Percentiles rank a stretch among this genome's conserved stretches.
These are phyloP conservation scores for Monosporascus ibericus DNA, from an alignment of 2,329 filamentous ascomycete genomes.

Conservation along the genomic window DNA sequence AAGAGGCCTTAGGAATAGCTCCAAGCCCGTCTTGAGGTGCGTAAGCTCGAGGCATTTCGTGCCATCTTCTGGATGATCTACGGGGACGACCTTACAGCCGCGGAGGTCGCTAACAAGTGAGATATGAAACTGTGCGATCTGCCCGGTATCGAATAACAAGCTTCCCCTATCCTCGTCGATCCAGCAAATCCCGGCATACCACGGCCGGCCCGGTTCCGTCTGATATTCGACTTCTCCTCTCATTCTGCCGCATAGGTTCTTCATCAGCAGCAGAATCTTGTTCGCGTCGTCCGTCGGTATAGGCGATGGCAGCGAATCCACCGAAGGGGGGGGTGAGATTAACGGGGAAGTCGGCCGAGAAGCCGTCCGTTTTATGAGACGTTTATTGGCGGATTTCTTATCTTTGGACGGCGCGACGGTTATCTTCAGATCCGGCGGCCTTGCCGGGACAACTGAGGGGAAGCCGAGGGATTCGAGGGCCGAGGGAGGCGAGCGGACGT, in stretches of 20 bases:
- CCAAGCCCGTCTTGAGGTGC: conserved; percentile 47
- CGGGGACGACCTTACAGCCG: conserved; percentile 62
- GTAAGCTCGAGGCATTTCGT: conserved; percentile 48
- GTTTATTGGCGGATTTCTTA: conserved; percentile 42
- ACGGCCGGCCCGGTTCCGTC: conserved; percentile 52
- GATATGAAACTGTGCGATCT: conserved; percentile 57
- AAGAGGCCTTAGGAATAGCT: conserved; percentile 60
- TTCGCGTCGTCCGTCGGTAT: conserved; percentile 63
- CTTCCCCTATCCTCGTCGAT: conserved; percentile 72
- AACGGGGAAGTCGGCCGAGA: conserved; percentile 55
- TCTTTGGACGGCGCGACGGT: conserved; percentile 31
- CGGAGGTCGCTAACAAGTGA: conserved; percentile 67
- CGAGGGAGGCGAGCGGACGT: conserved; percentile 34
- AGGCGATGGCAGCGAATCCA: conserved; percentile 55
- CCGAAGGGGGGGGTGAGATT: conserved; percentile 46
- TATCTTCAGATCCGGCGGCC: conserved; percentile 30
- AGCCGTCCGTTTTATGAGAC: conserved; percentile 49
- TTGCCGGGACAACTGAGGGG: conserved; percentile 30
- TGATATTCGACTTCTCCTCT: conserved; percentile 71
- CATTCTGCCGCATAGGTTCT: conserved; percentile 71
- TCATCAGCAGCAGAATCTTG: conserved; percentile 70
- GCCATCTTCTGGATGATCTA: conserved; percentile 38
- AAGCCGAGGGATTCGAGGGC: conserved; percentile 37
- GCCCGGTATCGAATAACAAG: conserved; percentile 68
- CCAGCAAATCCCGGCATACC: conserved; percentile 67